Evolutionary conservation across 148 eudicot species (phyloP), one percentile per base, ranked within the genome.

Genomic region (Diospyros kaki): DNA sequence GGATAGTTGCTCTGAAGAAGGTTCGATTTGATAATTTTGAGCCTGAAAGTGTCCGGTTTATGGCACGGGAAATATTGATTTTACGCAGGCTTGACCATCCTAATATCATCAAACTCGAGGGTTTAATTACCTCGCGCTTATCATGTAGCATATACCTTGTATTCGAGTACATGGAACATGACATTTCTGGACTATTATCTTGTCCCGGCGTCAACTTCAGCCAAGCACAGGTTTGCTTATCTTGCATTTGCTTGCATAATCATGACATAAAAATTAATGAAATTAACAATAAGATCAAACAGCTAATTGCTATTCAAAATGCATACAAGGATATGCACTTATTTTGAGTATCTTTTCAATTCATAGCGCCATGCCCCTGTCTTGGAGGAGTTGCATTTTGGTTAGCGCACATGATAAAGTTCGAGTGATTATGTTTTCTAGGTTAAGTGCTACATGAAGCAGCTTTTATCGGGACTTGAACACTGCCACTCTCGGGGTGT

Each of bases 141-240:
- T 91, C 96, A 15, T 91, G 89, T 78, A 89, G 90, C 89, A 83
- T 93, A 65, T 91, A 88, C 86, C 98, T 93, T 75, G 96, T 93
- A 1, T 90, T 93, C 51, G 98, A 93, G 81, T 90, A 93, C 79
- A 93, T 93, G 98, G 98, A 91, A 62, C 96, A 93, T 81, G 98
- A 93, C 76, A 90, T 93, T 67, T 71, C 92, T 4, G 96, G 98
- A 53, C 89, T 93, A 14, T 68, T 86, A 52, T 91, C 98, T 63
- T 85, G 86, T 79, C 92, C 96, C 51, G 94, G 91, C 40, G 79
- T 91, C 71, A 86, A 84, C 69, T 93, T 93, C 78, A 83, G 84
- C 3, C 94, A 91, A 77, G 53, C 91, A 80, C 98, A 93, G 96
- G 98, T 93, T 72, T 73, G 82, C 18, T 72, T 28, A 10, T 17